A percentile compares a stretch with the other conserved stretches of the same genome.
phyloP scores from a whole-genome alignment of 495 filamentous ascomycete species.

The Lepidopterella palustris region DNA sequence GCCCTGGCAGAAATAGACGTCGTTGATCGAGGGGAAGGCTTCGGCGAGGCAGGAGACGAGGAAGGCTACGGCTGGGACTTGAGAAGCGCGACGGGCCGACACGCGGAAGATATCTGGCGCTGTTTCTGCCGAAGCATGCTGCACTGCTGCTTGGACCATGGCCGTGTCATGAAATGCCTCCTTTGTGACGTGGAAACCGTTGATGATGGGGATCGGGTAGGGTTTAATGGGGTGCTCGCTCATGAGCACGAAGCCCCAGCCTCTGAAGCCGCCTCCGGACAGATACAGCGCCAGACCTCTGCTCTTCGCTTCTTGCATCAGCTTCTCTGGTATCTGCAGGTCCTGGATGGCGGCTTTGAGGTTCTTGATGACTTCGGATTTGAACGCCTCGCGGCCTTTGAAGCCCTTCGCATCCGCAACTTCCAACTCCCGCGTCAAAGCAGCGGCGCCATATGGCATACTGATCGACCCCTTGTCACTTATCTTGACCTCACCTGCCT shows the following conservation, averaged over 20 bases:
- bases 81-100: constrained; percentile 72
- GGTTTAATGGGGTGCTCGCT: constrained; percentile 55
- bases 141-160: constrained; percentile 50
- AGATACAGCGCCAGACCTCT: constrained; percentile 71
- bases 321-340: constrained; percentile 47
- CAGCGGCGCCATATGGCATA: constrained; percentile 84
- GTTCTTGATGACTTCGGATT: constrained; percentile 49
- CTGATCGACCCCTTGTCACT: constrained; percentile 44
- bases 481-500: constrained; percentile 46
- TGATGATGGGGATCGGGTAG: constrained; percentile 82
- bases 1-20: constrained; percentile 66
- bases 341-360: constrained; percentile 57
- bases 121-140: constrained; percentile 36
- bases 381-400: constrained; percentile 39
- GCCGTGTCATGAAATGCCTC: constrained; percentile 56
- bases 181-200: constrained; percentile 63
- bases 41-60: constrained; percentile 65
- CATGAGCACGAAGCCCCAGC: constrained; percentile 83
- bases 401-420: constrained; percentile 34
- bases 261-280: constrained; percentile 84
- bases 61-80: constrained; percentile 77
- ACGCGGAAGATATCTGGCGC: constrained; percentile 62
- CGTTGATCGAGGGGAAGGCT: constrained; percentile 62
- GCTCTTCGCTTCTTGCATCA: constrained; percentile 40
- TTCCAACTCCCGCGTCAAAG: constrained; percentile 55